These are phyloP conservation scores for Stagonosporopsis cucurbitacearum DNA, from an alignment of 2,329 filamentous ascomycete species.

Conservation along the genomic window DNA sequence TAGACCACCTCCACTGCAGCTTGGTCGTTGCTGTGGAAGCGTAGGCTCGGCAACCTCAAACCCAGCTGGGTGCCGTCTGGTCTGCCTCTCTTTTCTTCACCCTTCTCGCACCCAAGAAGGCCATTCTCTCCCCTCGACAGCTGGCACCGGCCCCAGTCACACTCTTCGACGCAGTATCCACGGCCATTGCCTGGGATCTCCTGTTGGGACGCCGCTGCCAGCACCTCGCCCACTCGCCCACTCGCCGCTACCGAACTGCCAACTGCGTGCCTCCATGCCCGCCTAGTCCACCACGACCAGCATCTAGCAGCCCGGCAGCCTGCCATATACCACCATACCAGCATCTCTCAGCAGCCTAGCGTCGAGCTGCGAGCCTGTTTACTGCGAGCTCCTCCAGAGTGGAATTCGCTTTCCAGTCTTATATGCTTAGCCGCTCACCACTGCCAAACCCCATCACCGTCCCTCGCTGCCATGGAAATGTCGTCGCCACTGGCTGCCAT, in stretches of 20 bases:
- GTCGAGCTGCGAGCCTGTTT: constrained; percentile 26
- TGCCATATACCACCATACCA: no score
- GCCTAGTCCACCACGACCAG: constrained; percentile 25
- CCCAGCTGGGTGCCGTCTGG: constrained; percentile 43
- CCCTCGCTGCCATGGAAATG: constrained; percentile 74
- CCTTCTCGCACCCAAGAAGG: constrained; percentile 52
- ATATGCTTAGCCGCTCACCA: constrained; percentile 44
- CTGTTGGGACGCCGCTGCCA: constrained; percentile 29
- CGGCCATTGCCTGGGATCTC: constrained; percentile 33
- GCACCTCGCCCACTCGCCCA: constrained; percentile 3
- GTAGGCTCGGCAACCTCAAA: constrained; percentile 44
- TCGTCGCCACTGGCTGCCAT: constrained; percentile 94
- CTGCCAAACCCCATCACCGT: constrained; percentile 26
- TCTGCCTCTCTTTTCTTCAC: constrained; percentile 38
- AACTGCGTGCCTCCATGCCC: constrained; percentile 27
- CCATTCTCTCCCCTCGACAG: constrained; percentile 26
- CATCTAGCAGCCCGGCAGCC: constrained; percentile 18
- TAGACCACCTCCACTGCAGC: constrained; percentile 37
- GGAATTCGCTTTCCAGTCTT: constrained; percentile 50
- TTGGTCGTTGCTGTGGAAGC: constrained; percentile 26
- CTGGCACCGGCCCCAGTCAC: constrained; percentile 21
- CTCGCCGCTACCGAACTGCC: constrained; percentile 30
- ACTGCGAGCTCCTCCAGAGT: constrained; percentile 48
- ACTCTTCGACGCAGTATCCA: constrained; percentile 17
- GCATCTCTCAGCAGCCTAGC: constrained; percentile 20